Conservation (phyloP, 768 basidiomycete genomes). For the Sarcodon sp. region DNA sequence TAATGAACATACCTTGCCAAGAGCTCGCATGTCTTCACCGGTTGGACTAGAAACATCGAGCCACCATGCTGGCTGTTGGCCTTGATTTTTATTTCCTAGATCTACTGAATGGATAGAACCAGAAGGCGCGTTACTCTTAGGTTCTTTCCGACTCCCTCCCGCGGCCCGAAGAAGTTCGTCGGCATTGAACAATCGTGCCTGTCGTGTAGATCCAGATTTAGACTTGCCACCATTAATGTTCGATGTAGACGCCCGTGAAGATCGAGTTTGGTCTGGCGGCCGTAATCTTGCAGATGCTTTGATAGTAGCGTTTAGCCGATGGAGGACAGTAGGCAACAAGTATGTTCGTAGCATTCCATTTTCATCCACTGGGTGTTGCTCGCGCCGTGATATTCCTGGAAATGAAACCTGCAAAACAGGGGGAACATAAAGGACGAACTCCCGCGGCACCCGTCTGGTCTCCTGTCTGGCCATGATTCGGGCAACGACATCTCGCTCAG, state of each 20-base stretch:
- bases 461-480: constrained; percentile 53
- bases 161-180: constrained; percentile 6
- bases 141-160: constrained; percentile 7
- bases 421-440: constrained; percentile 57
- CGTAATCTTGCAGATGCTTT: constrained; percentile 24
- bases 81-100: constrained; percentile 5
- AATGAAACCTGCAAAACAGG: constrained; percentile 12
- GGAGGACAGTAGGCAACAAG: constrained; percentile 34
- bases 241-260: background rate
- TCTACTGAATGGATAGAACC: background rate
- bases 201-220: constrained; percentile 1
- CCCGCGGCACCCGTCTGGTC: constrained; percentile 43
- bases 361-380: constrained; percentile 5
- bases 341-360: constrained; percentile 26
- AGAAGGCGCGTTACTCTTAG: constrained; percentile 33
- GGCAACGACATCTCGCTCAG: constrained; percentile 48
- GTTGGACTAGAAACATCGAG: constrained; percentile 80
- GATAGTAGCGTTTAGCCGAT: constrained; percentile 33
- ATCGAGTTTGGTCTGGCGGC: constrained; percentile 5
- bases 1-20: constrained; percentile 54
- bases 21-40: constrained; percentile 76
- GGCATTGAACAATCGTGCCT: constrained; percentile 24
- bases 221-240: background rate
- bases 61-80: constrained; percentile 63
- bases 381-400: background rate